phyloP scores from a whole-genome alignment of 2,329 filamentous ascomycete species.

The Alternaria incomplexa region DNA sequence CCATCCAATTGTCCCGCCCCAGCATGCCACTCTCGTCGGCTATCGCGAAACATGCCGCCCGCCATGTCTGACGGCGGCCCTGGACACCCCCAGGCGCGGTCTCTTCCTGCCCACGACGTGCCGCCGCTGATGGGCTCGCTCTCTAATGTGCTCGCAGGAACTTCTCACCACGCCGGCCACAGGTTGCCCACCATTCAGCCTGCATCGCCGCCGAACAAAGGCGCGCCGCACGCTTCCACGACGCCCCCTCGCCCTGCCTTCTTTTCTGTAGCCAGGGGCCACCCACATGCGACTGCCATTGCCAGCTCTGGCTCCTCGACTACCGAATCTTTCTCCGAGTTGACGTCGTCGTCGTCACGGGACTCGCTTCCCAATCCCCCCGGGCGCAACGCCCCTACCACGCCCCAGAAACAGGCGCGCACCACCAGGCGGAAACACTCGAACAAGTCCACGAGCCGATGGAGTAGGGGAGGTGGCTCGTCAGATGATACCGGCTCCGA shows the following conservation, averaged over 20 bases:
- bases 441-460: slow-evolving; percentile 32
- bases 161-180: slow-evolving; percentile 13
- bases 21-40: slow-evolving; percentile 25
- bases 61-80: slow-evolving; percentile 25
- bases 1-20: slow-evolving; percentile 20
- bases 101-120: slow-evolving; percentile 9
- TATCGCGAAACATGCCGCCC: slow-evolving; percentile 25
- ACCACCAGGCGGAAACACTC: slow-evolving; percentile 36
- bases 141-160: slow-evolving; percentile 34
- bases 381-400: slow-evolving; percentile 27
- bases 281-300: slow-evolving; percentile 37
- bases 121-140: slow-evolving; percentile 16
- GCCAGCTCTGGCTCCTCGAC: slow-evolving; percentile 34
- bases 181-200: slow-evolving; percentile 37
- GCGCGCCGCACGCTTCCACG: slow-evolving; percentile 27
- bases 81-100: slow-evolving; percentile 17
- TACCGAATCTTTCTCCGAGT: slow-evolving; percentile 32
- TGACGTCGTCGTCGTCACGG: slow-evolving; percentile 41
- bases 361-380: slow-evolving; percentile 35
- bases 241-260: slow-evolving; percentile 18
- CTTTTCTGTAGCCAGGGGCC: slow-evolving; percentile 14
- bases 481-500: slow-evolving; percentile 38
- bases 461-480: slow-evolving; percentile 37
- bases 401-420: slow-evolving; percentile 37
- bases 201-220: slow-evolving; percentile 35